These are phyloP conservation scores for Phalaenopsis equestris DNA, from an alignment of 106 monocot species.

Conservation along the genomic window DNA sequence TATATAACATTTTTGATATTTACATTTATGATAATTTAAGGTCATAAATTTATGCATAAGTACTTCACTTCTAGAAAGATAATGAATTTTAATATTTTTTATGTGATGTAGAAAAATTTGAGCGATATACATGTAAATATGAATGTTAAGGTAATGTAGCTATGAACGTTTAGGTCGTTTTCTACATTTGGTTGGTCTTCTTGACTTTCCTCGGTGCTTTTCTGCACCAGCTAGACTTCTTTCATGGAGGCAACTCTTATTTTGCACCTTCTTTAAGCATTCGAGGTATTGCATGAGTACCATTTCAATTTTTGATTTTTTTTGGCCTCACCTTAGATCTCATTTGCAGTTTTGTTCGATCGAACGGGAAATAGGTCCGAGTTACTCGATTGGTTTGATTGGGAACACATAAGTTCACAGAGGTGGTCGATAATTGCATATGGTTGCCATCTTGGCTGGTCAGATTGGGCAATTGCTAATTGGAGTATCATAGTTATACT, in stretches of 20 bases:
- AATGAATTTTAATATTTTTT: too few relatives aligned
- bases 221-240: constrained; percentile 4
- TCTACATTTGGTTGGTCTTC: not conserved
- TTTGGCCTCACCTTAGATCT: not conserved
- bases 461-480: too few relatives aligned
- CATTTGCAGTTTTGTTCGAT: not conserved
- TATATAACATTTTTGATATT: too few relatives aligned
- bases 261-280: constrained; percentile 39
- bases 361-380: too few relatives aligned
- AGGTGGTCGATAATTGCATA: not conserved
- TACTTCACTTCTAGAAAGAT: too few relatives aligned
- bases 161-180: not conserved
- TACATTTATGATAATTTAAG: too few relatives aligned
- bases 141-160: not conserved
- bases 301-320: not conserved
- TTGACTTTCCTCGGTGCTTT: constrained; percentile 18
- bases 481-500: too few relatives aligned
- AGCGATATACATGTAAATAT: too few relatives aligned
- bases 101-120: too few relatives aligned
- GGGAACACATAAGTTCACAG: not conserved
- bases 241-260: constrained; percentile 31
- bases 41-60: too few relatives aligned
- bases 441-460: not conserved
- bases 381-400: not conserved
- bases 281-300: constrained; percentile 36